phyloP scores from a whole-genome alignment of 108 stramenopile genomes.

The Mediolabrus comicus region DNA sequence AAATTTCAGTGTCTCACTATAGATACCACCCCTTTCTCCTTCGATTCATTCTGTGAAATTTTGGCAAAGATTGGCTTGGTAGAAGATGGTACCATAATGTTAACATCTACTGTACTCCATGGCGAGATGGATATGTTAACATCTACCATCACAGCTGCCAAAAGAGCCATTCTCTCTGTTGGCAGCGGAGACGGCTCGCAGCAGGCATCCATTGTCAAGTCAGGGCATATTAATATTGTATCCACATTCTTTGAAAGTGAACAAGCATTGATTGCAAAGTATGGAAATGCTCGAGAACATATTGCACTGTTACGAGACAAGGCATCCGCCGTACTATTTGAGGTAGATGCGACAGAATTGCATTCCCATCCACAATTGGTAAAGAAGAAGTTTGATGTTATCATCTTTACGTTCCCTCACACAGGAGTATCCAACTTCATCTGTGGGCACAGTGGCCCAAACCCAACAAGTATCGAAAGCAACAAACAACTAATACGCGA shows the following conservation, averaged over 20 bases:
- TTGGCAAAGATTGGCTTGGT: too few species aligned
- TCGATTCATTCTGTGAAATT: too few species aligned
- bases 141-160: constrained; percentile 10
- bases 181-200: constrained; percentile 15
- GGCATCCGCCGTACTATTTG: constrained; percentile 3
- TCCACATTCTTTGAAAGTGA: constrained; percentile 12
- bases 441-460: constrained; percentile 4
- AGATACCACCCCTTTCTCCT: too few species aligned
- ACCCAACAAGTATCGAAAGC: constrained; percentile 5
- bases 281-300: background rate
- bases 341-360: constrained; percentile 14
- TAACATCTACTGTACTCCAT: too few species aligned
- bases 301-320: constrained; percentile 1
- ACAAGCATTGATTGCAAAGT: constrained; percentile 12
- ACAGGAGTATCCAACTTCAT: constrained; percentile 8
- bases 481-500: constrained; percentile 2
- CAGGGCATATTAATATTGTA: constrained; percentile 13
- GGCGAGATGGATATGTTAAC: constrained; percentile 7
- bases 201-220: constrained; percentile 12
- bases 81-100: too few species aligned
- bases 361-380: background rate
- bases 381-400: constrained; percentile 14
- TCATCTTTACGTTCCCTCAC: constrained; percentile 21
- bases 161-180: constrained; percentile 10
- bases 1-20: too few species aligned